A percentile compares a stretch with the other conserved stretches of the same genome.
Conservation (phyloP, 1,139 yeast species). For the Casaregolazyma lundiana region DNA sequence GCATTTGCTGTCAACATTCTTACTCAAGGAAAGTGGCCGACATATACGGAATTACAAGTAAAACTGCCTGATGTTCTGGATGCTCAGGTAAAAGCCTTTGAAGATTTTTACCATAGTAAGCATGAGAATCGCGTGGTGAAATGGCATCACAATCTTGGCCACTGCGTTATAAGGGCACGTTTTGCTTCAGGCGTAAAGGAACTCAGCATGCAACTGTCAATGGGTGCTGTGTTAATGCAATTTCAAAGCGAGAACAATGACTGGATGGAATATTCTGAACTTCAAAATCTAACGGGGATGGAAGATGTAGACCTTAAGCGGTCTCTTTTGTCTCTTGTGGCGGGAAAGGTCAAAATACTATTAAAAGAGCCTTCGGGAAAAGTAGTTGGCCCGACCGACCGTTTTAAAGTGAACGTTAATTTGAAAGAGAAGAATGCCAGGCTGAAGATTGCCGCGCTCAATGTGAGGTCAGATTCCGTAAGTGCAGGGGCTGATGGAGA, state of each 20-base stretch:
- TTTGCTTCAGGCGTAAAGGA: constrained; percentile 32
- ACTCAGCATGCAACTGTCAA: constrained; percentile 29
- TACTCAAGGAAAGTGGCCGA: constrained; percentile 33
- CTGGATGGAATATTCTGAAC: constrained; percentile 22
- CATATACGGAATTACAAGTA: constrained; percentile 31
- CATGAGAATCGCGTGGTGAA: constrained; percentile 24
- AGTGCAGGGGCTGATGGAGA: constrained; percentile 4
- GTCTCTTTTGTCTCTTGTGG: constrained; percentile 29
- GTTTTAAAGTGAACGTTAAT: constrained; percentile 30
- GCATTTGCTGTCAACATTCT: constrained; percentile 30
- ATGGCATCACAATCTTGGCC: constrained; percentile 34
- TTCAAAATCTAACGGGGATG: constrained; percentile 23
- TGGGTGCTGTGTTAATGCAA: constrained; percentile 30
- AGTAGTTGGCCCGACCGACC: constrained; percentile 24
- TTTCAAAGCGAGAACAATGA: constrained; percentile 25
- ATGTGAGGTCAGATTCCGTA: constrained; percentile 13
- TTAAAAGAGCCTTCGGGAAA: constrained; percentile 25
- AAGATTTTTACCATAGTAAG: constrained; percentile 21
- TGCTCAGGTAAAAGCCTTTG: constrained; percentile 22
- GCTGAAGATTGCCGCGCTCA: constrained; percentile 33
- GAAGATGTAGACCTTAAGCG: constrained; percentile 23
- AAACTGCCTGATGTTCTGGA: constrained; percentile 27
- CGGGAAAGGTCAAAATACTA: constrained; percentile 28
- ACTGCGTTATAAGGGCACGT: constrained; percentile 31
- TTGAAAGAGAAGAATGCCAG: constrained; percentile 29